Percentiles rank a stretch among this genome's conserved stretches.
Conservation (phyloP, 1,139 yeast species). For the Pneumocystis canis region DNA sequence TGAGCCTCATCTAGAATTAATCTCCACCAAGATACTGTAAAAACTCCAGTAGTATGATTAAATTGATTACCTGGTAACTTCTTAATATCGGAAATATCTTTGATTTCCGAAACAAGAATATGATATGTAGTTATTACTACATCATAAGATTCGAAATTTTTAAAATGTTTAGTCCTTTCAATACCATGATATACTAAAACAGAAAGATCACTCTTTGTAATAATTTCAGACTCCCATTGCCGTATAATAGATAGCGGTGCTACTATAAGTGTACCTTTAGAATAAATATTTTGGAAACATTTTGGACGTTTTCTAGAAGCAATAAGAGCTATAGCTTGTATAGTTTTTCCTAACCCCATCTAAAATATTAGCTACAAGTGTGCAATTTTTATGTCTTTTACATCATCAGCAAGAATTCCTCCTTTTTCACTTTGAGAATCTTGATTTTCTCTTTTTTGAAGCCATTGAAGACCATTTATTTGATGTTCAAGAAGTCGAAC, state of each 20-base stretch:
- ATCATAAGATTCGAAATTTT: constrained; percentile 41
- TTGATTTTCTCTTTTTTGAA: constrained; percentile 44
- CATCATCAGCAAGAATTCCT: constrained; percentile 88
- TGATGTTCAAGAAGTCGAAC: constrained; percentile 54
- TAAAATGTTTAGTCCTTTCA: constrained; percentile 15
- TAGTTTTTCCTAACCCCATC: constrained; percentile 91
- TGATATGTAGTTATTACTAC: constrained; percentile 65
- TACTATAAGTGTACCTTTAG: constrained; percentile 40
- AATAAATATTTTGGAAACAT: constrained; percentile 4
- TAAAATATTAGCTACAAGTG: not conserved
- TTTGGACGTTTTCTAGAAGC: constrained; percentile 22
- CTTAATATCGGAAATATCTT: constrained; percentile 11
- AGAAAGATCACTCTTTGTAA: constrained; percentile 31
- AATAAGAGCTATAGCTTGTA: constrained; percentile 60
- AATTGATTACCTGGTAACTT: constrained; percentile 23
- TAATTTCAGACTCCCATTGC: constrained; percentile 64
- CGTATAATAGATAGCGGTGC: constrained; percentile 70
- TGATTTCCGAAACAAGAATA: constrained; percentile 27
- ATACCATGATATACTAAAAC: constrained; percentile 53
- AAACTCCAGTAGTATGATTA: constrained; percentile 45
- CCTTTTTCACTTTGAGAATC: constrained; percentile 42
- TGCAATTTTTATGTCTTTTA: not conserved
- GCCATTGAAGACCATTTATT: constrained; percentile 30
- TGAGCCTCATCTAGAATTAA: constrained; percentile 88
- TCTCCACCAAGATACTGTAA: constrained; percentile 39